Percentiles rank a stretch among this genome's conserved stretches.
phyloP scores from a whole-genome alignment of 1,284 basidiomycete species.

The Boletus semigastroideus region DNA sequence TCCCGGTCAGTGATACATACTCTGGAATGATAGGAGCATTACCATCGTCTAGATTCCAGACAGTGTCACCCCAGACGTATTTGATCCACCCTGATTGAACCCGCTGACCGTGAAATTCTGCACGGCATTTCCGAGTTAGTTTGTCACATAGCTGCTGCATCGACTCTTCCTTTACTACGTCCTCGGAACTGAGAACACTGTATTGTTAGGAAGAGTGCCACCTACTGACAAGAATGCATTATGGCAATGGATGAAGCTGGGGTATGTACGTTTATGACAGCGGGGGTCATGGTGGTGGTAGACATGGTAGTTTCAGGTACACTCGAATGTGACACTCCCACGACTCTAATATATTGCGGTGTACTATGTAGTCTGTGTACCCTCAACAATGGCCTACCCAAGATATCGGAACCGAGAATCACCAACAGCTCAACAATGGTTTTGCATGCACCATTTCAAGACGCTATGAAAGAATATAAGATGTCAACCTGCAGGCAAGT shows the following conservation, averaged over 20 bases:
- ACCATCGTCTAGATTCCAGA: constrained; percentile 84
- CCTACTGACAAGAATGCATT: constrained; percentile 63
- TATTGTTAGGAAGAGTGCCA: background rate
- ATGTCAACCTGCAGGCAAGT: background rate
- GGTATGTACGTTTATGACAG: constrained; percentile 69
- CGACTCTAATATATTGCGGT: background rate
- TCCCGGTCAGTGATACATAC: background rate
- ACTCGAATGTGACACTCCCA: background rate
- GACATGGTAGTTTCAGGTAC: background rate
- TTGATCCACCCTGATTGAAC: constrained; percentile 78
- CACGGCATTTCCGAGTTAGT: constrained; percentile 60
- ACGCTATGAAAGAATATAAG: constrained; percentile 46
- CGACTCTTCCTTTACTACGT: constrained; percentile 63
- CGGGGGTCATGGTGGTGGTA: background rate
- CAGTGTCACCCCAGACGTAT: constrained; percentile 68
- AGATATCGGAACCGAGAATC: constrained; percentile 9
- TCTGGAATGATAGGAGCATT: background rate
- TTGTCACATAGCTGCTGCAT: constrained; percentile 64
- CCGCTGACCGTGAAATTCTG: constrained; percentile 53
- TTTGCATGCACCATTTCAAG: constrained; percentile 67
- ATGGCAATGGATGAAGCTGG: constrained; percentile 71
- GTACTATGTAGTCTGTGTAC: constrained; percentile 10
- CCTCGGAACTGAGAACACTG: constrained; percentile 7
- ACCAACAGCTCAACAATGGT: constrained; percentile 74
- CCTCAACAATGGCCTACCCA: background rate